Evolutionary conservation across 768 basidiomycete genomes (phyloP).

Genomic region (Daedaleopsis nitida): DNA sequence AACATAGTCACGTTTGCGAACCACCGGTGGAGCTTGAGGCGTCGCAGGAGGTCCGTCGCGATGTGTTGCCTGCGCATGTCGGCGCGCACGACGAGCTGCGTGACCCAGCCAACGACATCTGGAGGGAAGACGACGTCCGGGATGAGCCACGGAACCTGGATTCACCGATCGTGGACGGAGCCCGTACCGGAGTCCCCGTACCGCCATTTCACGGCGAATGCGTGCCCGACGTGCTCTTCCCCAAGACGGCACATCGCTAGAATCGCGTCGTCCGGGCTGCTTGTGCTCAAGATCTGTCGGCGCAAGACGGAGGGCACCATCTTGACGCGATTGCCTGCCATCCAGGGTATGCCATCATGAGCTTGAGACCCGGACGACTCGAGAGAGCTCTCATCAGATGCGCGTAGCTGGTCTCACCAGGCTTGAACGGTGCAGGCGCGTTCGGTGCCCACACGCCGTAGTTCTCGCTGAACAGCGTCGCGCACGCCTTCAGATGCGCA

Average conservation of each 20-base stretch:
- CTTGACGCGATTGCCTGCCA: no score
- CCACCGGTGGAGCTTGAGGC: conserved; percentile 10
- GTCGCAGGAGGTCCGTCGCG: conserved; percentile 33
- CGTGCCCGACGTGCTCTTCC: conserved; percentile 32
- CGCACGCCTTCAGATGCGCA: conserved; percentile 23
- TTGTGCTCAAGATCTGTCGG: no score
- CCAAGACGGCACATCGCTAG: conserved; percentile 16
- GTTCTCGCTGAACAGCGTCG: conserved; percentile 32
- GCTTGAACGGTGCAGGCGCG: conserved; percentile 12
- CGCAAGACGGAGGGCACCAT: no score
- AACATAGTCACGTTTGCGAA: conserved; percentile 29
- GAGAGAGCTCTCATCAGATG: no score
- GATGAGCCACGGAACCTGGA: no score
- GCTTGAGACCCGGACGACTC: no score
- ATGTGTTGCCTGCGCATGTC: conserved; percentile 29
- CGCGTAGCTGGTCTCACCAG: conserved; percentile 13
- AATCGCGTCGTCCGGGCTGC: no score
- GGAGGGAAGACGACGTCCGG: background rate
- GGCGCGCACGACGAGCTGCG: conserved; percentile 36
- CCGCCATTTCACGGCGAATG: conserved; percentile 34
- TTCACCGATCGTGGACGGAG: background rate
- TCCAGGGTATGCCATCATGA: no score
- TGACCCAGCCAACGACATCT: conserved; percentile 36
- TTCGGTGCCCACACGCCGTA: conserved; percentile 33
- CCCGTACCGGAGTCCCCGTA: conserved; percentile 25